Conservation (phyloP, 2,329 filamentous ascomycete genomes). For the Akanthomyces muscarius region DNA sequence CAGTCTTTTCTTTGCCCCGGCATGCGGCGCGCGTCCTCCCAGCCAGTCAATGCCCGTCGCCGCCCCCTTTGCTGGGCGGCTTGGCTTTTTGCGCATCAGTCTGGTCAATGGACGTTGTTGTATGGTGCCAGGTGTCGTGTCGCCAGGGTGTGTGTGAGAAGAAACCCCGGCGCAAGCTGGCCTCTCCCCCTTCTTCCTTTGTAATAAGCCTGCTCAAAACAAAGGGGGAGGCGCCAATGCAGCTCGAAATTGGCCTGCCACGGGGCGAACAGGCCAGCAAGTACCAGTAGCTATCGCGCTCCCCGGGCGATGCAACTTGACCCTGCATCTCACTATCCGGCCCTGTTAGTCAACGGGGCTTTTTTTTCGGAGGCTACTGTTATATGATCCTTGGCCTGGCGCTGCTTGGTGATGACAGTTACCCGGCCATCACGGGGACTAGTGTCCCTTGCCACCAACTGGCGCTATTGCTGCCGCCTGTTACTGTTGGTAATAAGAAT, state of each 20-base stretch:
- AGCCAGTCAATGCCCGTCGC: not conserved
- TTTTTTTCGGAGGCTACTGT: not conserved
- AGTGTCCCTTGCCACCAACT: no score
- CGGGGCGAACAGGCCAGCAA: constrained; percentile 3
- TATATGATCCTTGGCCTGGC: no score
- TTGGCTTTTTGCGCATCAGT: not conserved
- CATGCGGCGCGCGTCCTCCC: not conserved
- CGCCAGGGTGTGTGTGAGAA: not conserved
- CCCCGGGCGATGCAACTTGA: not conserved
- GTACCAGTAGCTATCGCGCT: not conserved
- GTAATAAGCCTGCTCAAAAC: not conserved
- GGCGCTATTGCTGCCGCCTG: no score
- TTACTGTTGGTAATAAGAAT: no score
- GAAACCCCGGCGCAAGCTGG: not conserved
- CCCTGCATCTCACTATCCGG: not conserved
- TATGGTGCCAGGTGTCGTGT: no score
- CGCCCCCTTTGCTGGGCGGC: not conserved
- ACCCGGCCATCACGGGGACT: no score
- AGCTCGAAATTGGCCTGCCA: not conserved
- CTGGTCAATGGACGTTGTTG: not conserved
- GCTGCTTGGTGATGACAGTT: no score
- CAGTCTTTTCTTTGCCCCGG: not conserved
- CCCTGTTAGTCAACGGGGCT: no score
- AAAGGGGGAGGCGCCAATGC: constrained; percentile 1
- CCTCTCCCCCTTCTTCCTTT: not conserved